A percentile compares a stretch with the other conserved stretches of the same genome.
Conservation (phyloP, 331 rosid species). For the Malus hybrid region DNA sequence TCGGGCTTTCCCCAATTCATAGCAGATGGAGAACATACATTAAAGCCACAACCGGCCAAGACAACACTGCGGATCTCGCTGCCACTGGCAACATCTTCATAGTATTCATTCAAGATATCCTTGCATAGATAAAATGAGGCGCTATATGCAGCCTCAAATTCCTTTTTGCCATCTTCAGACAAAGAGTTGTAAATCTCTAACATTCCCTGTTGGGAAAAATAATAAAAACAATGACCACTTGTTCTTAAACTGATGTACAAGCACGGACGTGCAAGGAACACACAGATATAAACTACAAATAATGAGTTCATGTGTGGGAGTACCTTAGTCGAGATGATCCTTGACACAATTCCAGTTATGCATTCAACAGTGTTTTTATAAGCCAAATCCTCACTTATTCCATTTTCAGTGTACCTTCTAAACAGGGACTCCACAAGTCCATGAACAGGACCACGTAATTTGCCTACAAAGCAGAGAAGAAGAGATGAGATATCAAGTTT, state of each 20-base stretch:
- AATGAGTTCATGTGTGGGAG: constrained; percentile 6
- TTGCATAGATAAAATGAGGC: constrained; percentile 92
- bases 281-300: background rate
- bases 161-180: constrained; percentile 56
- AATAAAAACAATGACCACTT: background rate
- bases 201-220: constrained; percentile 54
- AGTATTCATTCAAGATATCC: constrained; percentile 94
- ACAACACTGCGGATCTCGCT: constrained; percentile 93
- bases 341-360: constrained; percentile 73
- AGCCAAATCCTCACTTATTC: constrained; percentile 74
- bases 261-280: background rate
- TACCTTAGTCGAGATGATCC: constrained; percentile 80
- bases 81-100: constrained; percentile 83
- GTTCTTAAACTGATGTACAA: background rate
- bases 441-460: constrained; percentile 91
- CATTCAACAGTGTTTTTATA: constrained; percentile 85
- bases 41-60: constrained; percentile 85
- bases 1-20: too few relatives aligned
- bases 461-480: constrained; percentile 47
- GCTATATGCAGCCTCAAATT: constrained; percentile 82
- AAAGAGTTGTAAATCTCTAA: constrained; percentile 62
- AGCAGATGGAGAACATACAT: constrained; percentile 36
- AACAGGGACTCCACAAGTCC: constrained; percentile 85
- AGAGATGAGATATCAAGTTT: constrained; percentile 10
- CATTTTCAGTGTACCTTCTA: constrained; percentile 76